Evolutionary conservation across 352 stramenopile species (phyloP).

Genomic region (Blastocystis sp.): DNA sequence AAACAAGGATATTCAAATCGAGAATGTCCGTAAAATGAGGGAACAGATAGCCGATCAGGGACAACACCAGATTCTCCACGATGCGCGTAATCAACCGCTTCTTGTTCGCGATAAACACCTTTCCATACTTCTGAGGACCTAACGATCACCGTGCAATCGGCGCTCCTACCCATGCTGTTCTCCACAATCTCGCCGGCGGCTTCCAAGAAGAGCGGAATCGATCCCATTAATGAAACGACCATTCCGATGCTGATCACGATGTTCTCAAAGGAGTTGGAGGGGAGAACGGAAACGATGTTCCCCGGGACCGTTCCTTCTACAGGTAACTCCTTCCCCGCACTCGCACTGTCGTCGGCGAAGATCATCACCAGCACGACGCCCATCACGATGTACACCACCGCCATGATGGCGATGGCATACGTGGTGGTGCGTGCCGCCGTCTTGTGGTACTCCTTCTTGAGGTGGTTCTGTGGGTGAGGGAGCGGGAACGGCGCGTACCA

Average conservation of each 20-base stretch:
- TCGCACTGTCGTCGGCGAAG: background rate
- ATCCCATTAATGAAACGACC: constrained; percentile 63
- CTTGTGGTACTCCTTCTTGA: background rate
- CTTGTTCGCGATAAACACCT: constrained; percentile 27
- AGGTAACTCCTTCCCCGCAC: background rate
- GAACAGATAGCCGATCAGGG: constrained; percentile 53
- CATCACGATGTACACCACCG: background rate
- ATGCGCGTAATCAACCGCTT: constrained; percentile 5
- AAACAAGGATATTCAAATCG: constrained; percentile 72
- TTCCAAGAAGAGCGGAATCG: constrained; percentile 48
- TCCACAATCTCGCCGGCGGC: constrained; percentile 45
- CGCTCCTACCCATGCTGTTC: background rate
- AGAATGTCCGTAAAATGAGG: constrained; percentile 32
- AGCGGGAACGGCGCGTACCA: background rate
- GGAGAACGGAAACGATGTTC: constrained; percentile 45
- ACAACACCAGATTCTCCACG: constrained; percentile 4
- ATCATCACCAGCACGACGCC: background rate
- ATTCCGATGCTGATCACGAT: constrained; percentile 59
- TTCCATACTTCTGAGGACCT: constrained; percentile 3
- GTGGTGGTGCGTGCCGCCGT: background rate
- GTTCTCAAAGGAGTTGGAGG: constrained; percentile 24
- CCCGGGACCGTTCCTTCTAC: background rate
- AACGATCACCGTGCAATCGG: background rate
- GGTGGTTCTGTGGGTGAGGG: background rate
- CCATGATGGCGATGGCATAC: background rate